Evolutionary conservation across 768 basidiomycete genomes (phyloP).

Genomic region (Sutorius australiensis): DNA sequence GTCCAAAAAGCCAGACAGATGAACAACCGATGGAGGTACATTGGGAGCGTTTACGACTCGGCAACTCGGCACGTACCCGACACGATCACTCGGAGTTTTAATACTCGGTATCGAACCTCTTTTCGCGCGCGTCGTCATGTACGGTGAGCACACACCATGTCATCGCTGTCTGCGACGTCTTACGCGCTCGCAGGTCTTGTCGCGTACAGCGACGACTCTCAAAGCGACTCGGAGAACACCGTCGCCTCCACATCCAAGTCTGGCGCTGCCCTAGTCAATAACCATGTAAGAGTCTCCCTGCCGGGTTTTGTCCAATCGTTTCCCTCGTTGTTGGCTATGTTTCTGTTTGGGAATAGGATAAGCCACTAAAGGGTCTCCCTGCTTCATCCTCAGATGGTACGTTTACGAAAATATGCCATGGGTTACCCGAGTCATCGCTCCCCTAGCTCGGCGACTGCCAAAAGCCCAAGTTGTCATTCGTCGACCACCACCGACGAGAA

Average conservation of each 20-base stretch:
- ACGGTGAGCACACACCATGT: constrained; percentile 23
- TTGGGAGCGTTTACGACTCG: constrained; percentile 14
- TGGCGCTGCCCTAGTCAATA: constrained; percentile 12
- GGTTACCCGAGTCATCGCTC: background rate
- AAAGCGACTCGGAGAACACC: constrained; percentile 50
- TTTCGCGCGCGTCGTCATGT: constrained; percentile 21
- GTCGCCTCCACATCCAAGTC: constrained; percentile 31
- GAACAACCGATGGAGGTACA: constrained; percentile 30
- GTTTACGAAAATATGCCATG: background rate
- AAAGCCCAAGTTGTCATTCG: constrained; percentile 64
- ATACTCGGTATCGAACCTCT: constrained; percentile 5
- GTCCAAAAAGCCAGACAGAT: constrained; percentile 36
- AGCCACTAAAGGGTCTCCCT: constrained; percentile 38
- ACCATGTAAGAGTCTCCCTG: constrained; percentile 62
- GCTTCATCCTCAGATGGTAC: constrained; percentile 29
- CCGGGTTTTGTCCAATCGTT: constrained; percentile 40
- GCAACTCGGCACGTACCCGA: constrained; percentile 23
- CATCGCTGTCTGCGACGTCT: constrained; percentile 1
- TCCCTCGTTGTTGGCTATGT: constrained; percentile 63
- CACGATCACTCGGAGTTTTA: constrained; percentile 22
- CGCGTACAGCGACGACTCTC: constrained; percentile 62
- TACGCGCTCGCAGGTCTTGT: constrained; percentile 45
- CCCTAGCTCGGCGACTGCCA: constrained; percentile 38
- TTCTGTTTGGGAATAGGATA: constrained; percentile 65
- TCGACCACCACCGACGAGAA: constrained; percentile 43